Base-by-base conservation (phyloP, 1,139 yeast species). In the Yamadazyma conglobata region DNA sequence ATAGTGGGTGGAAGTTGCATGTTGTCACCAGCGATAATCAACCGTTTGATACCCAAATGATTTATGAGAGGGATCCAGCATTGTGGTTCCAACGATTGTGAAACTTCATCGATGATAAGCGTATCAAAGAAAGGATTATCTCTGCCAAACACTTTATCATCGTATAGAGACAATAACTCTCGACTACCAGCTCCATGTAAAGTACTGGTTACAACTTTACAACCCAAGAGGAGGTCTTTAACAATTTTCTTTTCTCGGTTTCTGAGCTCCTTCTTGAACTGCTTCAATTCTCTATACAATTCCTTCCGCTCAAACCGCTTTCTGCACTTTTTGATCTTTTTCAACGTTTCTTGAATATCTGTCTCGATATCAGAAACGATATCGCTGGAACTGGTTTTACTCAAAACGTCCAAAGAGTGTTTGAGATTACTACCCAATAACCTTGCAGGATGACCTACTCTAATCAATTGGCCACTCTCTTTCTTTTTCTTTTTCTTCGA, bases 361-460 rank as follows among this genome's bases (percentile, higher is more conserved):
- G 60, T 55, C 31, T 80, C 73, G 9, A 89, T 76, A 33, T 81
- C 97, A 24, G 64, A 59, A 5, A 87, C 58, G 15, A 91, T 72
- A 19, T 69, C 73, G 11, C 82, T 82, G 13, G 72, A 65, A 20
- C 41, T 42, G 5, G 72, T 64, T 41, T 78, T 79, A 5, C 88
- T 72, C 3, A 86, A 64, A 12, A 84, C 64, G 44, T 89, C 96
- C 22, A 89, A 58, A 0, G 95, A 83, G 54, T 88, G 95, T 23
- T 73, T 69, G 30, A 81, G 57, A 36, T 79, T 83, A 0, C 67
- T 51, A 1, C 74, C 73, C 19, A 88, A 54, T 5, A 91, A 63
- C 38, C 97, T 70, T 0, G 96, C 96, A 0, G 97, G 97, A 52
- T 91, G 96, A 0, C 98, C 98, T 24, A 91, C 71, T 50, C 98